Evolutionary conservation across 2,329 filamentous ascomycete species (phyloP).

Genomic region (Falciphora oryzae): DNA sequence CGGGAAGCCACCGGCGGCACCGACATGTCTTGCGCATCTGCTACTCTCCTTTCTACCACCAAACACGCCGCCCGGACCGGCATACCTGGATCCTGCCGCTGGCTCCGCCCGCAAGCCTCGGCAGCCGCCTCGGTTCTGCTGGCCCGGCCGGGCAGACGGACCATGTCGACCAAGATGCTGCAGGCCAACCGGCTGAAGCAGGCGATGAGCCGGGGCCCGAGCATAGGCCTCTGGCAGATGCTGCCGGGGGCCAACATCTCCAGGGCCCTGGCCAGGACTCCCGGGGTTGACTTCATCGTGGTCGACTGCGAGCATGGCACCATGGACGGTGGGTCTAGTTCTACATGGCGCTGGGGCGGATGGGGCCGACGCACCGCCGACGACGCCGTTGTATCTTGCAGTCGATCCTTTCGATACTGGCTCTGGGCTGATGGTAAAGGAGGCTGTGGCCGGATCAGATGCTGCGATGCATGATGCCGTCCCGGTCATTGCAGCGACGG

Average conservation of each 20-base stretch:
- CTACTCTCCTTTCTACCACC: too few species aligned
- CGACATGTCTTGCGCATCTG: neutral
- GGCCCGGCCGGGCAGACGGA: neutral
- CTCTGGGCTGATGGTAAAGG: neutral
- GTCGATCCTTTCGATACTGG: neutral
- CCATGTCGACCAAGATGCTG: constrained; percentile 27
- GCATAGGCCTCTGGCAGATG: constrained; percentile 59
- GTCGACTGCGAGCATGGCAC: constrained; percentile 55
- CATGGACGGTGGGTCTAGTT: constrained; percentile 37
- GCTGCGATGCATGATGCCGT: constrained; percentile 53
- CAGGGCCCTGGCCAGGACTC: constrained; percentile 50
- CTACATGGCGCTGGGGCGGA: neutral
- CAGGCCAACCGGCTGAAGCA: constrained; percentile 42
- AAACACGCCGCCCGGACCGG: neutral
- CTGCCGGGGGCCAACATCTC: constrained; percentile 55
- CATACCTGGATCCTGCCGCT: neutral
- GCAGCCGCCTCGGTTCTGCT: neutral
- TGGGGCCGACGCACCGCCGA: too few species aligned
- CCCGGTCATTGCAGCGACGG: constrained; percentile 48
- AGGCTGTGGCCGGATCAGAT: constrained; percentile 27
- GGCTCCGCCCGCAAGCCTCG: neutral
- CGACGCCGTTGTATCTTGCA: too few species aligned
- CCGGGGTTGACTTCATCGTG: constrained; percentile 62
- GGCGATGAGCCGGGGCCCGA: constrained; percentile 42
- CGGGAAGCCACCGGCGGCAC: neutral